These are phyloP conservation scores for Lophiotrema nucula DNA, from an alignment of 495 filamentous ascomycete genomes.

Conservation along the genomic window DNA sequence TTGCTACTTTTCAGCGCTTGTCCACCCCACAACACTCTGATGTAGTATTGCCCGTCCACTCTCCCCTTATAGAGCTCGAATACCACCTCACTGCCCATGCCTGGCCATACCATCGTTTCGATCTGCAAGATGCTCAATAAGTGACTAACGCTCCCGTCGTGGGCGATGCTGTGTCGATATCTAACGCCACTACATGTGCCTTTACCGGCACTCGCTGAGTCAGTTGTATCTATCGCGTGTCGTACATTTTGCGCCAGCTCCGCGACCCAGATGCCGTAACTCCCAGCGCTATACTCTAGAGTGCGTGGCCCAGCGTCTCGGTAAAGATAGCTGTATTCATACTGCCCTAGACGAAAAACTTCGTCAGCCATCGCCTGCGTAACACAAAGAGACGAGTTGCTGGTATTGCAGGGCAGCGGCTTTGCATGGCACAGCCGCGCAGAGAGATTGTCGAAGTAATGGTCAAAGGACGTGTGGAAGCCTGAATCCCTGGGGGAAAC, in stretches of 20 bases:
- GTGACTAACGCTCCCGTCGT: constrained; percentile 63
- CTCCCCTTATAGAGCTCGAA: constrained; percentile 58
- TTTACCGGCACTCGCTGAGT: too few species aligned
- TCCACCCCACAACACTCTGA: constrained; percentile 65
- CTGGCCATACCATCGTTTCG: constrained; percentile 70
- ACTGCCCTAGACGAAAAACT: constrained; percentile 67
- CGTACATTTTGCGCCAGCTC: constrained; percentile 61
- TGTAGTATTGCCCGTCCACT: constrained; percentile 37
- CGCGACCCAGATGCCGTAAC: constrained; percentile 63
- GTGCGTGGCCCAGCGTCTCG: constrained; percentile 56
- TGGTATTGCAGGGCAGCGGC: constrained; percentile 58
- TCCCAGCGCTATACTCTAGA: constrained; percentile 53
- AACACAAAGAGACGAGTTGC: constrained; percentile 53
- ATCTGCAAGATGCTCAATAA: constrained; percentile 65
- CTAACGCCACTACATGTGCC: too few species aligned
- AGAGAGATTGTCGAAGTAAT: constrained; percentile 72
- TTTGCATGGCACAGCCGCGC: constrained; percentile 65
- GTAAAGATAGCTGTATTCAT: constrained; percentile 68
- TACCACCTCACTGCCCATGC: constrained; percentile 67
- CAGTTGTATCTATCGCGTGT: constrained; percentile 41
- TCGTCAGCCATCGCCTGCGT: constrained; percentile 54
- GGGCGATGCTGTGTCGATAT: constrained; percentile 67
- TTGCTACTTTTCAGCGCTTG: constrained; percentile 57
- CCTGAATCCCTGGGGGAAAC: constrained; percentile 51
- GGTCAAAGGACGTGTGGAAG: constrained; percentile 64